Evolutionary conservation across 768 basidiomycete species (phyloP).

Genomic region (Leccinellum albellum): DNA sequence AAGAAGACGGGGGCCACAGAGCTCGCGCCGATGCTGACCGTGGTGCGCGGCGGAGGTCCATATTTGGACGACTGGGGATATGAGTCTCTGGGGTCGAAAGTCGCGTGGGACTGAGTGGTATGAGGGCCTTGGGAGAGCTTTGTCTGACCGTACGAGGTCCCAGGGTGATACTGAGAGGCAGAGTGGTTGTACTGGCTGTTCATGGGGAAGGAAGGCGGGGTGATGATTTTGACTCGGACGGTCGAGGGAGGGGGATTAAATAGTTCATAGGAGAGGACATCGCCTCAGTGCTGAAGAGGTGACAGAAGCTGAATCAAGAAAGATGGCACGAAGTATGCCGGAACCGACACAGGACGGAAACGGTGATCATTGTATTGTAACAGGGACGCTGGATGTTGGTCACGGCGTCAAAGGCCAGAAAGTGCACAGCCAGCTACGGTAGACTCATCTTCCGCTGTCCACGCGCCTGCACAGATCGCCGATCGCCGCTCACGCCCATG

Average conservation of each 20-base stretch:
- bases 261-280: constrained; percentile 19
- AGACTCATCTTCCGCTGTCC: constrained; percentile 7
- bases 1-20: constrained; percentile 58
- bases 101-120: constrained; percentile 18
- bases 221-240: neutral
- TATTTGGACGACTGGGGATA: constrained; percentile 26
- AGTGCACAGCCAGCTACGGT: constrained; percentile 18
- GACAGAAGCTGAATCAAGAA: constrained; percentile 22
- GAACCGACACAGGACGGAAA: constrained; percentile 28
- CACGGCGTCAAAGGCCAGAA: constrained; percentile 8
- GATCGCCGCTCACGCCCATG: neutral
- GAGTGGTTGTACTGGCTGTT: constrained; percentile 22
- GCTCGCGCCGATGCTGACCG: constrained; percentile 49
- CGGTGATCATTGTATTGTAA: constrained; percentile 15
- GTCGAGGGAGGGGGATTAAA: constrained; percentile 23
- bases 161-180: constrained; percentile 10
- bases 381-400: too few species aligned
- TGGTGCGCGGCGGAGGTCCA: constrained; percentile 25
- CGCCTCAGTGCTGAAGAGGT: constrained; percentile 21
- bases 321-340: constrained; percentile 19
- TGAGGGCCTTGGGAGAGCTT: constrained; percentile 18
- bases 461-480: constrained; percentile 2
- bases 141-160: constrained; percentile 12
- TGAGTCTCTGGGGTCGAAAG: constrained; percentile 16
- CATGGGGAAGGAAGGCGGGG: constrained; percentile 17